Evolutionary conservation across 306 rosid species (phyloP).

Genomic region (Dryas octopetala): DNA sequence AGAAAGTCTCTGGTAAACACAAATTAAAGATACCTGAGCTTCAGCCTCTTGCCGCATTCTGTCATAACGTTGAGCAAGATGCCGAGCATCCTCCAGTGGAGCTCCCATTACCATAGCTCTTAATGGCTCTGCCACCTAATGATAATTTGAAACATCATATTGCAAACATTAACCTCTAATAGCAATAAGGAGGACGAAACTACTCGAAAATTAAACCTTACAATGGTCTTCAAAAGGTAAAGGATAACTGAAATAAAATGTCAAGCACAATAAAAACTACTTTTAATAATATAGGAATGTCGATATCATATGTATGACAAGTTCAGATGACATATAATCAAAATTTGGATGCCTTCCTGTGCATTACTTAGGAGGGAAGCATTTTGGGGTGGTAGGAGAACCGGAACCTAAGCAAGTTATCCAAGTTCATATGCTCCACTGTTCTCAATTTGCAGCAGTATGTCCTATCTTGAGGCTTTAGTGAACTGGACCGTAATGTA

Average conservation of each 20-base stretch:
- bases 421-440: not conserved
- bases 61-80: slow-evolving; percentile 94
- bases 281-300: not conserved
- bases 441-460: not conserved
- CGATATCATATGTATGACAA: not conserved
- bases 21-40: slow-evolving; percentile 65
- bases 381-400: not conserved
- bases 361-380: not conserved
- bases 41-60: slow-evolving; percentile 95
- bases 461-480: not conserved
- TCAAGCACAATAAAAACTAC: not conserved
- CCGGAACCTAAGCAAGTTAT: not conserved
- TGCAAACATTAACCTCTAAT: not conserved
- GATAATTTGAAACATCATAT: slow-evolving; percentile 26
- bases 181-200: not conserved
- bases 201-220: not conserved
- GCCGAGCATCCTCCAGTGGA: slow-evolving; percentile 93
- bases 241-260: not conserved
- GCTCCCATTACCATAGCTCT: slow-evolving; percentile 95
- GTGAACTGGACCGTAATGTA: not conserved
- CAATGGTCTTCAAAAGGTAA: not conserved
- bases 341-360: not conserved
- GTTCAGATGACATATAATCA: not conserved
- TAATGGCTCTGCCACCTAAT: slow-evolving; percentile 88
- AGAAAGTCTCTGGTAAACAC: slow-evolving; percentile 4